Base-by-base conservation (phyloP, 2,329 filamentous ascomycete genomes). In the Monosporascus sp. region DNA sequence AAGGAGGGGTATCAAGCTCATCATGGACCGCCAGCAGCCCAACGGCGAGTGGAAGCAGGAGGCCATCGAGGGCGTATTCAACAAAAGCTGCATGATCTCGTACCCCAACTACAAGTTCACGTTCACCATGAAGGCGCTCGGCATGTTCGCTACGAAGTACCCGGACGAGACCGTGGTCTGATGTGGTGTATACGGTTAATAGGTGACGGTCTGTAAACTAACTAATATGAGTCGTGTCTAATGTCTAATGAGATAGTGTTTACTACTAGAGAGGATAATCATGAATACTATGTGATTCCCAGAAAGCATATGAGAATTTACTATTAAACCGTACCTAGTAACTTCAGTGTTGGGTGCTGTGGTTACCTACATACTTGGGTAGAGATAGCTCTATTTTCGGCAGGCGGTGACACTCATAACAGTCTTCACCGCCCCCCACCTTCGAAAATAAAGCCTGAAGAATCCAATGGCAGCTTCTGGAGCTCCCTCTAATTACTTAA, bases 61-160 rank as follows among this genome's bases (percentile, higher is more conserved):
- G 71, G 86, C 88, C 1, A 97, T 99, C 62, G 94, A 99, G 70
- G 94, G 94, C 2, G 94, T 99, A 11, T 99, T 99, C 74, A 99
- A 99, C 74, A 96, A 97, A 77, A 94, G 86, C 65, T 97, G 93
- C 78, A 97, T 97, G 90, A 99, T 99, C 60, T 94, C 90, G 1
- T 99, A 99, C 67, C 93, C 93, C 44, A 99, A 99, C 77, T 99
- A 99, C 78, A 99, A 97, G 76, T 94, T 96, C 69, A 89, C 88
- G 54, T 99, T 97, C 72, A 86, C 93, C 1, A 88, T 97, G 68
- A 96, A 95, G 74, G 94, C 94, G 2, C 70, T 99, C 58, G 94
- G 94, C 5, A 87, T 97, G 83, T 99, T 90, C 76, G 84, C 87
- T 5, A 80, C 76, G 62, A 82, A 78, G 57, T 92, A 86, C 59